Evolutionary conservation across 1,139 yeast species (phyloP).

Genomic region (Meyerozyma elateridarum): DNA sequence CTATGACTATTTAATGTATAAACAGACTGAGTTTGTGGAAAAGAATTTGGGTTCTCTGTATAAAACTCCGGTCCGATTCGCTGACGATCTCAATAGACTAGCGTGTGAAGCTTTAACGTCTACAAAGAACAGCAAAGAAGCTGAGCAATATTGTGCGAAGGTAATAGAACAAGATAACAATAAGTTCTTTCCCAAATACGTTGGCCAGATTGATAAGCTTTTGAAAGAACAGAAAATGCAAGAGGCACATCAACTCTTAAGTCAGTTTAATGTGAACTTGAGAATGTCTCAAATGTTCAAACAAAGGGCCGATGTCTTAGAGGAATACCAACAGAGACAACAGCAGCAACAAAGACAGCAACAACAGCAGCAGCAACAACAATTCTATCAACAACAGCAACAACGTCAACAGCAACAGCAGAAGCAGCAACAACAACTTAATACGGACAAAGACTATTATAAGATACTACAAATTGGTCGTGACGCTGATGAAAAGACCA

Average conservation of each 20-base stretch:
- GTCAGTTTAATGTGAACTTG: slow-evolving; percentile 27
- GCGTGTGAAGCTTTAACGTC: slow-evolving; percentile 46
- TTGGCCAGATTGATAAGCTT: slow-evolving; percentile 41
- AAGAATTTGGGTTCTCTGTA: slow-evolving; percentile 11
- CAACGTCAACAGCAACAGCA: slow-evolving; percentile 41
- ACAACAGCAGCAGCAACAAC: slow-evolving; percentile 46
- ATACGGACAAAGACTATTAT: slow-evolving; percentile 71
- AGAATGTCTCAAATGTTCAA: slow-evolving; percentile 38
- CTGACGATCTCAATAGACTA: slow-evolving; percentile 32
- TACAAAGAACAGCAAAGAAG: slow-evolving; percentile 24
- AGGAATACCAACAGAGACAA: slow-evolving; percentile 27
- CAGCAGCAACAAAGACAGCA: slow-evolving; percentile 47
- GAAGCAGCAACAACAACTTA: slow-evolving; percentile 25
- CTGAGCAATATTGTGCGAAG: slow-evolving; percentile 31
- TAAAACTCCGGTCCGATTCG: slow-evolving; percentile 16
- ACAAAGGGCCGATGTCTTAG: slow-evolving; percentile 24
- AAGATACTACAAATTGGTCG: slow-evolving; percentile 65
- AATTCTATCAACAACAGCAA: slow-evolving; percentile 35
- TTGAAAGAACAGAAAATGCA: slow-evolving; percentile 35
- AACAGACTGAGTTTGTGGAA: slow-evolving; percentile 18
- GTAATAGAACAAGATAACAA: slow-evolving; percentile 24
- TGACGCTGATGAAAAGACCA: slow-evolving; percentile 67
- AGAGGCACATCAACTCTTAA: slow-evolving; percentile 35
- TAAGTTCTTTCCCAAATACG: slow-evolving; percentile 41
- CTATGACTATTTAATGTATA: slow-evolving; percentile 28